A percentile compares a stretch with the other conserved stretches of the same genome.
Evolutionary conservation across 2,329 filamentous ascomycete genomes (phyloP).

Genomic region (Colletotrichum camelliae): DNA sequence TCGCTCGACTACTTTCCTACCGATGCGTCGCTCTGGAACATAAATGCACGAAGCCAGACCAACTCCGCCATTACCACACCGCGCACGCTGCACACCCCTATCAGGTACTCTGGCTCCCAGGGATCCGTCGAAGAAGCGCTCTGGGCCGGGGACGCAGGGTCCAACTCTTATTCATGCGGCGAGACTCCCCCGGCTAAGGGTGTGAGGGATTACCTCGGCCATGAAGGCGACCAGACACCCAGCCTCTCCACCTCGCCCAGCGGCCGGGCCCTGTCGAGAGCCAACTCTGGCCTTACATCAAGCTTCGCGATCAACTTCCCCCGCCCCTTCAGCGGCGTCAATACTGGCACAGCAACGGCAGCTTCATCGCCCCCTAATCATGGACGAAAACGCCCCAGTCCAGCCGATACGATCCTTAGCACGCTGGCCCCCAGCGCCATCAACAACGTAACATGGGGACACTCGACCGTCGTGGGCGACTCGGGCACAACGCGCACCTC

Average conservation of each 20-base stretch:
- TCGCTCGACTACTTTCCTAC: slow-evolving; percentile 71
- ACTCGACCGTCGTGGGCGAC: slow-evolving; percentile 50
- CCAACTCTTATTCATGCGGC: slow-evolving; percentile 65
- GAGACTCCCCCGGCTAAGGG: slow-evolving; percentile 63
- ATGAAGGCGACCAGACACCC: slow-evolving; percentile 51
- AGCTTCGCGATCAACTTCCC: slow-evolving; percentile 62
- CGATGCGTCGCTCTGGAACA: slow-evolving; percentile 58
- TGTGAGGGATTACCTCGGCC: slow-evolving; percentile 46
- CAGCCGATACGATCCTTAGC: slow-evolving; percentile 64
- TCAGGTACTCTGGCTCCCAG: slow-evolving; percentile 59
- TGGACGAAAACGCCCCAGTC: slow-evolving; percentile 61
- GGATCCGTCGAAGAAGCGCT: slow-evolving; percentile 57
- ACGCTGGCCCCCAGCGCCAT: slow-evolving; percentile 53
- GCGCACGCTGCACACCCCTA: slow-evolving; percentile 60
- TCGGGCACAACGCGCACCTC: slow-evolving; percentile 55
- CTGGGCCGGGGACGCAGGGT: slow-evolving; percentile 59
- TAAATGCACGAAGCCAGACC: slow-evolving; percentile 55
- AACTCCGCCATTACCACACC: slow-evolving; percentile 64
- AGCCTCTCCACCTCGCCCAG: slow-evolving; percentile 66
- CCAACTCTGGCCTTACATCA: slow-evolving; percentile 61
- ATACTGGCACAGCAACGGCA: slow-evolving; percentile 31
- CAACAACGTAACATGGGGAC: slow-evolving; percentile 55
- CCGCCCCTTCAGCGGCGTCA: slow-evolving; percentile 41
- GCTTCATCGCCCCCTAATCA: slow-evolving; percentile 51
- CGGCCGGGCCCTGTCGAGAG: slow-evolving; percentile 56